Evolutionary conservation across 345 rosid species (phyloP).

Genomic region (Lenwebbia sp.): DNA sequence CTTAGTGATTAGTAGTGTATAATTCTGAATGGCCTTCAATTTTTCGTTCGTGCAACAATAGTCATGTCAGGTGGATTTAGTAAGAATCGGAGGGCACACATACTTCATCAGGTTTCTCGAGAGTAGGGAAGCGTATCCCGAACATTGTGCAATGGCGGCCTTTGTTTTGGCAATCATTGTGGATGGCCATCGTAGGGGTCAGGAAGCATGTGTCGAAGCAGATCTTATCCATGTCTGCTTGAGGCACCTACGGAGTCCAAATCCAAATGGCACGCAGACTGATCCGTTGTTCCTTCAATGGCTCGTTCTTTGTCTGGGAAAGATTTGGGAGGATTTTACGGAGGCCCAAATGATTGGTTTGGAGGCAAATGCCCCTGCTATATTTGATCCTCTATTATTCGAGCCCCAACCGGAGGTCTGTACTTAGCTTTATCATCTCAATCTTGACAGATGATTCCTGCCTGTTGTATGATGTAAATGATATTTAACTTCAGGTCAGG

Average conservation of each 20-base stretch:
- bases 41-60: conserved; percentile 12
- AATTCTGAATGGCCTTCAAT: background rate
- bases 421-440: background rate
- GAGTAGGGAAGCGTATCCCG: conserved; percentile 89
- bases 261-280: conserved; percentile 47
- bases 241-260: conserved; percentile 66
- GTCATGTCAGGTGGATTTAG: conserved; percentile 99
- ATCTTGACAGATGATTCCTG: background rate
- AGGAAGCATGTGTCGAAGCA: conserved; percentile 89
- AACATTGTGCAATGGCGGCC: conserved; percentile 99
- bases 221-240: conserved; percentile 77
- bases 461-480: background rate
- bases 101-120: conserved; percentile 94
- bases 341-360: conserved; percentile 83
- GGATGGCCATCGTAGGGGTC: conserved; percentile 94
- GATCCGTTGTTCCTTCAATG: conserved; percentile 92
- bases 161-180: conserved; percentile 98
- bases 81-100: conserved; percentile 86
- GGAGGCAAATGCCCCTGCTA: conserved; percentile 70
- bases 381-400: conserved; percentile 52
- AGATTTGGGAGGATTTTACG: conserved; percentile 92
- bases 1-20: background rate
- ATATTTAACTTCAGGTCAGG: conserved; percentile 63
- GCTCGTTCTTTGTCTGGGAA: conserved; percentile 97
- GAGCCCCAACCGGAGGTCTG: conserved; percentile 95